Evolutionary conservation across 371 early-diverging fungal genomes (phyloP), one percentile per base, ranked within the genome.

Genomic region (Apophysomyces elegans): DNA sequence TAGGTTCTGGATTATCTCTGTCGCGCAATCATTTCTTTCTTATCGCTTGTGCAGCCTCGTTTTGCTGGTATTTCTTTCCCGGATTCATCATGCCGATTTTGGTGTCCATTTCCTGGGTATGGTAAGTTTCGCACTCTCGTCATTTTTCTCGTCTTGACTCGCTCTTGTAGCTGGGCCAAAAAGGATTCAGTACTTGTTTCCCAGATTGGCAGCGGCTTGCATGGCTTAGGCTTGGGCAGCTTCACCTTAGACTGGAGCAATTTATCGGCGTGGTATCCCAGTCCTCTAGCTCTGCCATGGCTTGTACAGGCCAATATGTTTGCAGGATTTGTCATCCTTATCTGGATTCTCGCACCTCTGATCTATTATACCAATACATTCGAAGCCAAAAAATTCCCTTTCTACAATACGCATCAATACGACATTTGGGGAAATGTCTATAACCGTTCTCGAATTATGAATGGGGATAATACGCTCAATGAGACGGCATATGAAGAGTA

Each of bases 301-400:
- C 86, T 83, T 75, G 88, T 90, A n/a, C 83, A 84, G 50, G 85
- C 85, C 59, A 91, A 90, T 62, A 86, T 86, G 71, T 79, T 85
- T 50, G 78, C 81, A 13, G 90, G 90, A 2, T 79, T 84, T 56
- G 83, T 90, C 8, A 68, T 87, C 21, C 79, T 88, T 62, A 74
- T 84, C 63, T 94, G 90, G 88, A 69, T 93, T 63, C 67, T 94
- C 12, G 79, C 85, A 0, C 92, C 92, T 4, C 69, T 87, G 41
- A 70, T 88, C 8, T 93, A 89, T 63, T 87, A 86, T 63, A 70
- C 81, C 16, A 82, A 92, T 66, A 75, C 86, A 16, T 91, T 86
- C 80, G 81, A 86, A 13, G 80, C 82, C 4, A 76, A 83, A 56
- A 84, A 79, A n/a, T 84, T 86, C 64, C 89, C 89, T 0, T 84